phyloP scores from a whole-genome alignment of 805 yeast species.

The Candida hispaniensis region DNA sequence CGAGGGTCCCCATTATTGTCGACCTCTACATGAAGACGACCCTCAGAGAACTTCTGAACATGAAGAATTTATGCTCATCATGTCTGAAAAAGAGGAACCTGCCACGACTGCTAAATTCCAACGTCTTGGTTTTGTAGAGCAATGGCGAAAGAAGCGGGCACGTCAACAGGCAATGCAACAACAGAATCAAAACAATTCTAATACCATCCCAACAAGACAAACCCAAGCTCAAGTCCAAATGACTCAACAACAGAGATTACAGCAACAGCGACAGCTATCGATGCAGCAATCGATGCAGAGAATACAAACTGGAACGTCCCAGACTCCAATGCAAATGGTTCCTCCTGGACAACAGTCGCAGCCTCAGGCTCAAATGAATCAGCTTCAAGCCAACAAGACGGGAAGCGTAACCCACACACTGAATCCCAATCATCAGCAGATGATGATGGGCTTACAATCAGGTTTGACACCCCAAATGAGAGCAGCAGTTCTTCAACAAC shows the following conservation, averaged over 20 bases:
- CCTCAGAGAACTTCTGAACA: slow-evolving; percentile 74
- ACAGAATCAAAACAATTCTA: slow-evolving; percentile 15
- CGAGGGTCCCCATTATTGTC: slow-evolving; percentile 31
- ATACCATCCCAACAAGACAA: not conserved
- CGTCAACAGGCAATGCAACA: slow-evolving; percentile 31
- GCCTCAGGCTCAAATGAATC: slow-evolving; percentile 7
- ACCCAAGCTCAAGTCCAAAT: not conserved
- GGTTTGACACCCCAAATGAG: slow-evolving; percentile 13
- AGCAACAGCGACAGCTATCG: slow-evolving; percentile 19
- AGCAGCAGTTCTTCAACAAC: slow-evolving; percentile 17
- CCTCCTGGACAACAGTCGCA: slow-evolving; percentile 13
- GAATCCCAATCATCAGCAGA: slow-evolving; percentile 17
- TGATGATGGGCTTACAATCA: slow-evolving; percentile 15
- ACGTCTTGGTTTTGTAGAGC: slow-evolving; percentile 81
- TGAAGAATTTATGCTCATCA: slow-evolving; percentile 77
- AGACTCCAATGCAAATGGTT: slow-evolving; percentile 20
- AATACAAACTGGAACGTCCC: slow-evolving; percentile 26
- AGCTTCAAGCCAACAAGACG: slow-evolving; percentile 13
- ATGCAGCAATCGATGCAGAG: slow-evolving; percentile 21
- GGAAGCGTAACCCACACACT: slow-evolving; percentile 12
- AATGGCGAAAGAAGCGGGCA: slow-evolving; percentile 60
- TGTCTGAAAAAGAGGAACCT: slow-evolving; percentile 28
- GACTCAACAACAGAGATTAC: slow-evolving; percentile 3
- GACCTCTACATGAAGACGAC: slow-evolving; percentile 53
- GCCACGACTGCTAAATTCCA: slow-evolving; percentile 55